Conservation (phyloP, 2,329 filamentous ascomycete genomes). For the Cordyceps sp. region DNA sequence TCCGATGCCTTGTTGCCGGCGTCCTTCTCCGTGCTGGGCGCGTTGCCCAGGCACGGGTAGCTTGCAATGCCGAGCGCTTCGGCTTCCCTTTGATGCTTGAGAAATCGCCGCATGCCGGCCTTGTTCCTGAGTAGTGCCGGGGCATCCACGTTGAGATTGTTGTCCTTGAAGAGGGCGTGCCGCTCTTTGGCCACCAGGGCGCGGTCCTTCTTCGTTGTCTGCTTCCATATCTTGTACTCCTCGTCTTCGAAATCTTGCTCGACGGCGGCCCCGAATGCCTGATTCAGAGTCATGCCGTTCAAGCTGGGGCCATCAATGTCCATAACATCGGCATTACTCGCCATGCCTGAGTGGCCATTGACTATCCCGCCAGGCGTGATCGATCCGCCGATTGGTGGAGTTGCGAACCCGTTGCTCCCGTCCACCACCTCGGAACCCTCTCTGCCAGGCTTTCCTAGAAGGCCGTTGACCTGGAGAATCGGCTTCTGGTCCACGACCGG, state of each 20-base stretch:
- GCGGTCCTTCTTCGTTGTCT: conserved; percentile 92
- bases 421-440: conserved; percentile 69
- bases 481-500: conserved; percentile 63
- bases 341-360: conserved; percentile 48
- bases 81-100: conserved; percentile 61
- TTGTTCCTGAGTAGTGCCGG: conserved; percentile 74
- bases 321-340: conserved; percentile 69
- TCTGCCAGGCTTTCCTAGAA: conserved; percentile 38
- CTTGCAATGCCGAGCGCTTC: conserved; percentile 28
- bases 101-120: conserved; percentile 75
- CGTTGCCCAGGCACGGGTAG: conserved; percentile 19
- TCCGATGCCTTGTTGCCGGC: conserved; percentile 37
- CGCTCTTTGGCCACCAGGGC: conserved; percentile 75
- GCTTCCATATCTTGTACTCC: conserved; percentile 97
- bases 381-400: conserved; percentile 59
- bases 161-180: conserved; percentile 69
- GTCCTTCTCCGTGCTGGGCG: conserved; percentile 25
- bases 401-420: conserved; percentile 72
- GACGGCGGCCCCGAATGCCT: conserved; percentile 45
- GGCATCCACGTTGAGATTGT: conserved; percentile 72
- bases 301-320: conserved; percentile 69
- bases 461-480: conserved; percentile 46
- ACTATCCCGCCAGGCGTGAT: conserved; percentile 53
- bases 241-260: conserved; percentile 80
- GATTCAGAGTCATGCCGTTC: conserved; percentile 45